phyloP scores from a whole-genome alignment of 495 filamentous ascomycete species.

The Podospora tetraspora region DNA sequence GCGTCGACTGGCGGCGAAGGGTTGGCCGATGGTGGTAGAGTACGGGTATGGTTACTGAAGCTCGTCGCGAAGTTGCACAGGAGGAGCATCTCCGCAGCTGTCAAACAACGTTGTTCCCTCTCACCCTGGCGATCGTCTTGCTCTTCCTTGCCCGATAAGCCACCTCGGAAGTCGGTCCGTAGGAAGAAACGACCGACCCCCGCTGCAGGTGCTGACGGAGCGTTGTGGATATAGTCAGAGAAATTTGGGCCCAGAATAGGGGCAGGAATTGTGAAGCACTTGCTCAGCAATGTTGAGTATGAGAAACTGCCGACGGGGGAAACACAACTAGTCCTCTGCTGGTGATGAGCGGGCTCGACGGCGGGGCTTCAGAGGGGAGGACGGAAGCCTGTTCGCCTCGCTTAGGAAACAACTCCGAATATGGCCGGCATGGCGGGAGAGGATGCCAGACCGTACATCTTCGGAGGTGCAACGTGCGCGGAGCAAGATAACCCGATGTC shows the following conservation, averaged over 20 bases:
- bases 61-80: neutral
- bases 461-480: neutral
- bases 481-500: constrained; percentile 6
- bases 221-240: neutral
- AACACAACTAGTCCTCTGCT: neutral
- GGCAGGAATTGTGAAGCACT: neutral
- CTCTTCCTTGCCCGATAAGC: neutral
- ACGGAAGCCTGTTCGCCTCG: neutral
- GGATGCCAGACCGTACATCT: neutral
- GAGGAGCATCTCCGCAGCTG: neutral
- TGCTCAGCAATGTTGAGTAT: neutral
- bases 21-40: neutral
- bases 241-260: neutral
- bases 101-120: neutral
- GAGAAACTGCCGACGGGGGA: neutral
- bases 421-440: constrained; percentile 7
- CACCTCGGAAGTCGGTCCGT: neutral
- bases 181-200: neutral
- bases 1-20: neutral
- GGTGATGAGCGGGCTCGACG: neutral
- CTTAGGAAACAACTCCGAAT: constrained; percentile 9
- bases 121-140: neutral
- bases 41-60: neutral
- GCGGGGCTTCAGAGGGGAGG: neutral
- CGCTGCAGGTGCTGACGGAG: neutral